Percentiles rank a stretch among this genome's conserved stretches.
phyloP scores from a whole-genome alignment of 352 stramenopile genomes.

The Globisporangium cederbergense region DNA sequence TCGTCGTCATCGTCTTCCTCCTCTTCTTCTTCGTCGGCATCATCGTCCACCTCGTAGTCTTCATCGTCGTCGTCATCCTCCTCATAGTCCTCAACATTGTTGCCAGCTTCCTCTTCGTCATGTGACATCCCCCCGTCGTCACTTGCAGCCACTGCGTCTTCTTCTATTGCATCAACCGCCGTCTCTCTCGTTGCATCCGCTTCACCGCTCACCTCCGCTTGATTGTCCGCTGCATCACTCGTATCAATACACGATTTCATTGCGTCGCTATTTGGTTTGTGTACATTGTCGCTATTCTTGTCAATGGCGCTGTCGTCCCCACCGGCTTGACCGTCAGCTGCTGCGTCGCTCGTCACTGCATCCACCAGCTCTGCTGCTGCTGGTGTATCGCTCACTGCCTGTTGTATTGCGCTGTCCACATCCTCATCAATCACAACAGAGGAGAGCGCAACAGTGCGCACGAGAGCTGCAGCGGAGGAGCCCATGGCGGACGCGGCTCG shows the following conservation, averaged over 20 bases:
- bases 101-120: neutral
- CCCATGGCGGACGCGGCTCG: neutral
- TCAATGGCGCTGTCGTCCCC: neutral
- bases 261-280: neutral
- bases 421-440: neutral
- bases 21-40: neutral
- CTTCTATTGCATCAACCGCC: neutral
- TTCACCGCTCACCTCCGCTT: neutral
- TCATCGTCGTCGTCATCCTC: neutral
- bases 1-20: neutral
- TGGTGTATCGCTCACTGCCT: neutral
- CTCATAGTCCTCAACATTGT: neutral
- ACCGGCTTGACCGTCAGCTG: neutral
- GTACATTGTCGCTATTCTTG: neutral
- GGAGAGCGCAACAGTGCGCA: neutral
- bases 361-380: neutral
- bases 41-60: neutral
- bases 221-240: no score
- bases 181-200: no score
- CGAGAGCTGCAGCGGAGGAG: neutral
- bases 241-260: neutral
- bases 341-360: neutral
- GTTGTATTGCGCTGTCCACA: neutral
- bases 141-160: neutral
- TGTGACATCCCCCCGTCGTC: neutral